A percentile compares a stretch with the other conserved stretches of the same genome.
Evolutionary conservation across 208 protist species (phyloP).

Genomic region (Leishmania braziliensis): DNA sequence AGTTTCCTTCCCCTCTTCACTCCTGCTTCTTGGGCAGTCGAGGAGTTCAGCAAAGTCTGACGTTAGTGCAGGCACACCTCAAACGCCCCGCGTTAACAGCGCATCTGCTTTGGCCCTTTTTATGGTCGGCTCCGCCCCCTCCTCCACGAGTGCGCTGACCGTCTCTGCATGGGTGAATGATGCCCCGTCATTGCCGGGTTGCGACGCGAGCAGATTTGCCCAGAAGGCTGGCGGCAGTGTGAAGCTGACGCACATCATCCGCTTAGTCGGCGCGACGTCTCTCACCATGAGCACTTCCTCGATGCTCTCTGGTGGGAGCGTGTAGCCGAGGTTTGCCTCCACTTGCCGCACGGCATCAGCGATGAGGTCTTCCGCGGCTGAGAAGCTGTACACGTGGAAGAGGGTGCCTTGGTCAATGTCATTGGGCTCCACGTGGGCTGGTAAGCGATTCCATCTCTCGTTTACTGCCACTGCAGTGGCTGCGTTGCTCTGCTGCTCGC

Average conservation of each 20-base stretch:
- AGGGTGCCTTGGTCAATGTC: constrained; percentile 40
- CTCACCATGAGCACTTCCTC: constrained; percentile 89
- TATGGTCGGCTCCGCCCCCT: not conserved
- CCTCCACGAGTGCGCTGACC: not conserved
- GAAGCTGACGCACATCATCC: constrained; percentile 96
- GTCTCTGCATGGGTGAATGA: not conserved
- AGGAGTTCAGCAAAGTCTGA: not conserved
- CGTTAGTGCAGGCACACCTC: not conserved
- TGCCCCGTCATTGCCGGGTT: not conserved
- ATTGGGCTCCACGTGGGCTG: constrained; percentile 2
- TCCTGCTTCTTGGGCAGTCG: not conserved
- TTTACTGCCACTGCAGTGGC: not conserved
- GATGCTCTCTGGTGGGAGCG: constrained; percentile 48
- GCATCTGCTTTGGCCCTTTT: not conserved
- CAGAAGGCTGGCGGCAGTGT: constrained; percentile 82
- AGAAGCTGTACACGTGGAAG: constrained; percentile 92
- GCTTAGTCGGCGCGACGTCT: constrained; percentile 94
- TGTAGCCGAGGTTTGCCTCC: constrained; percentile 53
- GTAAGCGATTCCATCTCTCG: constrained; percentile 28
- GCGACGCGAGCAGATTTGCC: constrained; percentile 20
- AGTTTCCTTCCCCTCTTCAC: not conserved
- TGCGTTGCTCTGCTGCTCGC: not conserved
- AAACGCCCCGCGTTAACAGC: not conserved
- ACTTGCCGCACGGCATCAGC: constrained; percentile 77
- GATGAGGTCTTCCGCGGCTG: constrained; percentile 59